These are phyloP conservation scores for Trichoderma polysporum DNA, from an alignment of 2,329 filamentous ascomycete species.

Conservation along the genomic window DNA sequence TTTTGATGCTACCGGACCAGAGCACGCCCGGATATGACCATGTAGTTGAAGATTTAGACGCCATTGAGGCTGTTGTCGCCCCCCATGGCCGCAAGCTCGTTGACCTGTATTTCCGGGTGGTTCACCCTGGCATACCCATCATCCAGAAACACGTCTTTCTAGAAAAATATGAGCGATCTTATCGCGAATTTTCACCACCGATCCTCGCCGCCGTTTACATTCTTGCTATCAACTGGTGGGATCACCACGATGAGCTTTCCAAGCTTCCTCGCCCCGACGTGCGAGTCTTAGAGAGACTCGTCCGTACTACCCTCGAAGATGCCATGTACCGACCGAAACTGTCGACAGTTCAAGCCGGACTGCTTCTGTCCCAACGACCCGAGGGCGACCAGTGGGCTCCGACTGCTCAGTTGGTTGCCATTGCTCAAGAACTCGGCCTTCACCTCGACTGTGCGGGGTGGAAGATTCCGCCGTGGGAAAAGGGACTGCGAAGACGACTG, in stretches of 20 bases:
- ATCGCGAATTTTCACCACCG: conserved; percentile 72
- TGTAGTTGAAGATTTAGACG: conserved; percentile 64
- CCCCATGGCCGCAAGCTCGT: conserved; percentile 76
- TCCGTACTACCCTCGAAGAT: conserved; percentile 69
- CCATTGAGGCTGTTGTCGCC: conserved; percentile 72
- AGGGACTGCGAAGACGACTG: conserved; percentile 77
- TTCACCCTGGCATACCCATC: conserved; percentile 80
- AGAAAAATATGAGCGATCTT: conserved; percentile 72
- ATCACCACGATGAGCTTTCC: conserved; percentile 66
- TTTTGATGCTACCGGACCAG: conserved; percentile 75
- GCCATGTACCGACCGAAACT: conserved; percentile 81
- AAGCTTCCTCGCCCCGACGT: conserved; percentile 67
- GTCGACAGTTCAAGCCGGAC: conserved; percentile 74
- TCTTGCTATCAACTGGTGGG: conserved; percentile 85
- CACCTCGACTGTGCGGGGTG: conserved; percentile 84
- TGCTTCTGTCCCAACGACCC: conserved; percentile 71
- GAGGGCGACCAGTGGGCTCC: conserved; percentile 80
- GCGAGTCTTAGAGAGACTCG: conserved; percentile 69
- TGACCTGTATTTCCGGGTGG: conserved; percentile 76
- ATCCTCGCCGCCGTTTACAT: conserved; percentile 80
- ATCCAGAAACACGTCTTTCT: conserved; percentile 78
- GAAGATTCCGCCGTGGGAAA: conserved; percentile 88
- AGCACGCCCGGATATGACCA: conserved; percentile 71
- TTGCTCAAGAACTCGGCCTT: conserved; percentile 82
- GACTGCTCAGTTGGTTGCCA: conserved; percentile 83